phyloP scores from a whole-genome alignment of 2,329 filamentous ascomycete genomes.

The Didymella arachidicola region DNA sequence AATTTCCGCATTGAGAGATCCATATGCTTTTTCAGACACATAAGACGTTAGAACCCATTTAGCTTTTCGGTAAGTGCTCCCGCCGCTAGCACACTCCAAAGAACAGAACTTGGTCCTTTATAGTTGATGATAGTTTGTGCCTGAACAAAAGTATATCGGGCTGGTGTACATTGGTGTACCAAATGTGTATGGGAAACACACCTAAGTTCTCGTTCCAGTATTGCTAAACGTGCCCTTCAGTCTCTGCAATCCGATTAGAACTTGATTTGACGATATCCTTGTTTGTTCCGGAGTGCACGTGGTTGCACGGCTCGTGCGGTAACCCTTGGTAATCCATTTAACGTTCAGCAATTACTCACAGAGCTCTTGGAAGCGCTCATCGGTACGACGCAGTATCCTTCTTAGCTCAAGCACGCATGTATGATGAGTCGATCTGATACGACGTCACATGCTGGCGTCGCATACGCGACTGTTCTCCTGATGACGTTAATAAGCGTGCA shows the following conservation, averaged over 20 bases:
- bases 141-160: background rate
- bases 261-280: background rate
- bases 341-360: too few species aligned
- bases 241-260: background rate
- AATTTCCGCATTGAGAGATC: too few species aligned
- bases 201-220: background rate
- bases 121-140: too few species aligned
- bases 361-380: background rate
- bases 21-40: too few species aligned
- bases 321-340: background rate
- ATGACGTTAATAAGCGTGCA: too few species aligned
- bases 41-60: too few species aligned
- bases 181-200: background rate
- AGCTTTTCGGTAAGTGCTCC: too few species aligned
- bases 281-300: background rate
- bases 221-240: background rate
- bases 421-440: background rate
- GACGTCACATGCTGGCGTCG: too few species aligned
- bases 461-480: background rate
- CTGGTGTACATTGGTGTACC: too few species aligned
- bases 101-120: too few species aligned
- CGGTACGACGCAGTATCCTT: background rate
- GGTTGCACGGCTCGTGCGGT: background rate
- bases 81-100: too few species aligned
- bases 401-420: background rate